Conservation (phyloP, 2,329 filamentous ascomycete species). For the Grosmannia serpens region DNA sequence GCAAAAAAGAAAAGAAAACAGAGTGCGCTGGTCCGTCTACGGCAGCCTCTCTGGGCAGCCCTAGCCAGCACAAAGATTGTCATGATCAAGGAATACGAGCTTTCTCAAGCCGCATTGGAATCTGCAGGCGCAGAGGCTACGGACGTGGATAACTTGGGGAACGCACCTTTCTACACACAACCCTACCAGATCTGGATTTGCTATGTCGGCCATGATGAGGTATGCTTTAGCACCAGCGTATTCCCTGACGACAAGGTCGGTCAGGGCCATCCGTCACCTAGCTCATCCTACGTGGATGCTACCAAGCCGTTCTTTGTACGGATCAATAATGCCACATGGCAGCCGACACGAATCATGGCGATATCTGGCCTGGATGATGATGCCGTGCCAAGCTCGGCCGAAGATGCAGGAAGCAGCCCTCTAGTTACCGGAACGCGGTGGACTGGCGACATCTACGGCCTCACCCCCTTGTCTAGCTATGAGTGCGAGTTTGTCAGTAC, state of each 20-base stretch:
- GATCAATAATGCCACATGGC: conserved; percentile 71
- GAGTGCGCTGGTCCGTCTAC: conserved; percentile 78
- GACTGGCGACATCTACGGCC: conserved; percentile 59
- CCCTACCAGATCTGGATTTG: conserved; percentile 70
- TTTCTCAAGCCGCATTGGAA: conserved; percentile 66
- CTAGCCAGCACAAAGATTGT: conserved; percentile 94
- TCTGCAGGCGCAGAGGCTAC: conserved; percentile 63
- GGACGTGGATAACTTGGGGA: conserved; percentile 66
- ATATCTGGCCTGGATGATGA: conserved; percentile 18
- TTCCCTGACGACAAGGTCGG: conserved; percentile 34
- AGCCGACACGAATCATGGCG: conserved; percentile 58
- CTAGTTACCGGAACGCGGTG: conserved; percentile 39
- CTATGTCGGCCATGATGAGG: conserved; percentile 66
- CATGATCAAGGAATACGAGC: conserved; percentile 81
- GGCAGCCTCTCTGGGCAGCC: conserved; percentile 88
- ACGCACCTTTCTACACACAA: conserved; percentile 59
- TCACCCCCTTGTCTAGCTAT: conserved; percentile 64
- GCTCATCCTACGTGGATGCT: conserved; percentile 45
- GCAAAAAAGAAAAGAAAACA: conserved; percentile 83
- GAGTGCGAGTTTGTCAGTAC: conserved; percentile 67
- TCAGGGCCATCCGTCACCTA: background rate
- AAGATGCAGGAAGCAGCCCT: background rate
- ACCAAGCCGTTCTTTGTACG: conserved; percentile 69
- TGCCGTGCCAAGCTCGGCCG: background rate
- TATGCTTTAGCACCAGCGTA: conserved; percentile 63